A percentile compares a stretch with the other conserved stretches of the same genome.
Conservation (phyloP, 768 basidiomycete genomes). For the Exidia glandulosa region DNA sequence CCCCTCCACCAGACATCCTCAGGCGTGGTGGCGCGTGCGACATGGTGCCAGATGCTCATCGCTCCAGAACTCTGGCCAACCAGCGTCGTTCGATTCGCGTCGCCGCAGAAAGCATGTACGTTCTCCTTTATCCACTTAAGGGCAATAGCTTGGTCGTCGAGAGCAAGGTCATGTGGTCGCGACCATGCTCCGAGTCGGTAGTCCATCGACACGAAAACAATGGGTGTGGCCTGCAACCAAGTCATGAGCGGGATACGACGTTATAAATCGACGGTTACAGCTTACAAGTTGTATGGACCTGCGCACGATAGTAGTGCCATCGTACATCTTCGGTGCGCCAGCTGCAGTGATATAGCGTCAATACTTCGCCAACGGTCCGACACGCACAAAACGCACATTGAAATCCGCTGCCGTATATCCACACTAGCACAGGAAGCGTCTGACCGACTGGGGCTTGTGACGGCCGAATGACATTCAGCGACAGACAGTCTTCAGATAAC, state of each 20-base stretch:
- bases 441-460: conserved; percentile 14
- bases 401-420: conserved; percentile 35
- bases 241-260: background rate
- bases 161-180: background rate
- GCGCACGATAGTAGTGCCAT: conserved; percentile 18
- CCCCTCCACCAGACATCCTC: too few species aligned
- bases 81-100: conserved; percentile 2
- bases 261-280: background rate
- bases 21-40: background rate
- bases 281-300: conserved; percentile 16
- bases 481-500: conserved; percentile 37
- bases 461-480: conserved; percentile 35
- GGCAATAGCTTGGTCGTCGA: conserved; percentile 7
- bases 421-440: conserved; percentile 31
- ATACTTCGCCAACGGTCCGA: background rate
- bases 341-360: background rate
- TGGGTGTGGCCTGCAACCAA: too few species aligned
- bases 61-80: conserved; percentile 20
- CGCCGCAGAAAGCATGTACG: conserved; percentile 15
- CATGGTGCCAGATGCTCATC: conserved; percentile 14
- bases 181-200: too few species aligned
- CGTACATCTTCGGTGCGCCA: conserved; percentile 19
- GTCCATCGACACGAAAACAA: too few species aligned
- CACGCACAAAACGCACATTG: background rate
- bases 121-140: conserved; percentile 15